phyloP scores from a whole-genome alignment of 495 filamentous ascomycete genomes.

The Entonaema liquescens region DNA sequence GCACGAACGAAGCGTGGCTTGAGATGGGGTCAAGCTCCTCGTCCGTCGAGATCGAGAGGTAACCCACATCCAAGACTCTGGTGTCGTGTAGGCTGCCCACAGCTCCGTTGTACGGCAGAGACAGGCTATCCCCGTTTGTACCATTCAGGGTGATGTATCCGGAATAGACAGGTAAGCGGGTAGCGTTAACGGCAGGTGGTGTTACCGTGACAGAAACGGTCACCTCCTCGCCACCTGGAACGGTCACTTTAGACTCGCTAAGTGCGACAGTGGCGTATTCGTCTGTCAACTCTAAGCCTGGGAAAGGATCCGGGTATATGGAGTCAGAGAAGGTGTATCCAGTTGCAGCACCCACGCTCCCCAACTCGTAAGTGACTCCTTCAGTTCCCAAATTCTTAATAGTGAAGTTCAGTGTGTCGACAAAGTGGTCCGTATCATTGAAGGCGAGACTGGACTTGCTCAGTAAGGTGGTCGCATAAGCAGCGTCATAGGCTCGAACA shows the following conservation, averaged over 20 bases:
- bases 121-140: slow-evolving; percentile 56
- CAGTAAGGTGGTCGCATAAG: slow-evolving; percentile 62
- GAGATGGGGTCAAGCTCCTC: slow-evolving; percentile 42
- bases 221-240: slow-evolving; percentile 50
- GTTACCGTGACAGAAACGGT: slow-evolving; percentile 53
- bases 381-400: slow-evolving; percentile 61
- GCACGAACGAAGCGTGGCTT: slow-evolving; percentile 51
- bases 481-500: slow-evolving; percentile 64
- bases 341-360: slow-evolving; percentile 53
- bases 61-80: slow-evolving; percentile 48
- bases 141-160: slow-evolving; percentile 62
- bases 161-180: slow-evolving; percentile 60
- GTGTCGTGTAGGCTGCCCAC: slow-evolving; percentile 54
- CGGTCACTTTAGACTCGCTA: slow-evolving; percentile 43
- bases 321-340: slow-evolving; percentile 53
- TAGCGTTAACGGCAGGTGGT: slow-evolving; percentile 52
- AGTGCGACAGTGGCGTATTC: slow-evolving; percentile 50
- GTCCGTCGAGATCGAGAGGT: slow-evolving; percentile 49
- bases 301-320: slow-evolving; percentile 50
- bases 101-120: slow-evolving; percentile 62
- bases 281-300: slow-evolving; percentile 47
- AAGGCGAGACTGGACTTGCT: slow-evolving; percentile 64
- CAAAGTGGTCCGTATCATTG: slow-evolving; percentile 65
- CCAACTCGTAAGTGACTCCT: slow-evolving; percentile 58
- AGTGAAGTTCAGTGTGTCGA: slow-evolving; percentile 56